phyloP scores from a whole-genome alignment of 2,329 filamentous ascomycete genomes.

The Ophiostoma sp. region DNA sequence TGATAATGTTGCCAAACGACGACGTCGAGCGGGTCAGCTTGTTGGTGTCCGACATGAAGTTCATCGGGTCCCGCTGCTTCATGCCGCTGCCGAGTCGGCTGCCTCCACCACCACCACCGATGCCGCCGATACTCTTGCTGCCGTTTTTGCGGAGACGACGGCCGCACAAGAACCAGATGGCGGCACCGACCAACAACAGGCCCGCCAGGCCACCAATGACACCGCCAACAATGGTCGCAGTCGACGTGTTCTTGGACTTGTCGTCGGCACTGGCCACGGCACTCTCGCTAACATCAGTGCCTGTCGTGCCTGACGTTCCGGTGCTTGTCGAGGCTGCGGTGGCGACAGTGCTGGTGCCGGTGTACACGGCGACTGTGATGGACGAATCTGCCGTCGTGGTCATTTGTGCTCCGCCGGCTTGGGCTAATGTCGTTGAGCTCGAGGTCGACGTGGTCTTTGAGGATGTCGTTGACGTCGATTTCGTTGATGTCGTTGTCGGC shows the following conservation, averaged over 20 bases:
- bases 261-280: conserved; percentile 22
- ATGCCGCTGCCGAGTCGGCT: conserved; percentile 23
- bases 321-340: neutral
- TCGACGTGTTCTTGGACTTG: conserved; percentile 35
- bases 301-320: neutral
- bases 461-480: conserved; percentile 29
- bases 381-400: neutral
- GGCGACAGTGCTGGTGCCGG: neutral
- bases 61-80: conserved; percentile 23
- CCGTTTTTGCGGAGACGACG: conserved; percentile 34
- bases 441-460: conserved; percentile 32
- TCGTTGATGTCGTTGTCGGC: conserved; percentile 6
- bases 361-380: neutral
- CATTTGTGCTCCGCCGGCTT: neutral
- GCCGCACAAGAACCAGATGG: conserved; percentile 43
- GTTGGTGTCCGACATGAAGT: conserved; percentile 23
- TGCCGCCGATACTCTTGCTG: neutral
- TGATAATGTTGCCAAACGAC: conserved; percentile 54
- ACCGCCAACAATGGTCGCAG: conserved; percentile 49
- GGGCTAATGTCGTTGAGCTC: conserved; percentile 28
- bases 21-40: conserved; percentile 39
- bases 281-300: conserved; percentile 22
- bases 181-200: conserved; percentile 42
- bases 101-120: neutral
- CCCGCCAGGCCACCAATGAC: conserved; percentile 49